Conservation (phyloP, 805 yeast species). For the Tetrapisispora nanseiensis region DNA sequence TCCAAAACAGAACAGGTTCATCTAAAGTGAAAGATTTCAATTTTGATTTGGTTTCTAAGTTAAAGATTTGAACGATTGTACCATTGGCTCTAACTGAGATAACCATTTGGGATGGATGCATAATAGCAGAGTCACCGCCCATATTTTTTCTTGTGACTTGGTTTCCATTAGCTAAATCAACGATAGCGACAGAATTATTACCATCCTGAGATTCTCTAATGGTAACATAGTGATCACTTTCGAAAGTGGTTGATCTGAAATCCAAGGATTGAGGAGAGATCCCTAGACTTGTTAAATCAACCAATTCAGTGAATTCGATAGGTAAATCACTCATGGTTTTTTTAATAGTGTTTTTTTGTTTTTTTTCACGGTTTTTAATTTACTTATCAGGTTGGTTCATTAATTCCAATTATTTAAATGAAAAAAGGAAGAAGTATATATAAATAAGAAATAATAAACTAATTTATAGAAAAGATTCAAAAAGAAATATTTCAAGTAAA, state of each 20-base stretch:
- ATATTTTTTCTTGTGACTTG: slow-evolving; percentile 80
- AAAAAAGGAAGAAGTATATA: background rate
- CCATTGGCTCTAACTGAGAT: slow-evolving; percentile 94
- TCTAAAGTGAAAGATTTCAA: slow-evolving; percentile 76
- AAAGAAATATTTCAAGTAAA: too few relatives aligned
- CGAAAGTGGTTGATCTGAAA: slow-evolving; percentile 88
- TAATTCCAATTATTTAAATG: too few relatives aligned
- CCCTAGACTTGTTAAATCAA: slow-evolving; percentile 79
- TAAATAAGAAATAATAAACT: background rate
- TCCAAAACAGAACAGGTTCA: slow-evolving; percentile 92
- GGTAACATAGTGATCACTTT: slow-evolving; percentile 85
- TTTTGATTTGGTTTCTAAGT: slow-evolving; percentile 77
- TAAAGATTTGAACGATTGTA: slow-evolving; percentile 89
- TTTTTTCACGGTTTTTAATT: background rate
- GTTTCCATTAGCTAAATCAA: slow-evolving; percentile 72
- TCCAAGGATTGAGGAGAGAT: slow-evolving; percentile 78
- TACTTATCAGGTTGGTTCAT: slow-evolving; percentile 1
- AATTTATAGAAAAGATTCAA: too few relatives aligned
- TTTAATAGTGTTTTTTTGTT: too few relatives aligned
- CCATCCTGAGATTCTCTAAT: slow-evolving; percentile 52
- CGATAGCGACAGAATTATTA: slow-evolving; percentile 87
- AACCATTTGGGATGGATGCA: slow-evolving; percentile 85
- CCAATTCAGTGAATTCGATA: slow-evolving; percentile 91
- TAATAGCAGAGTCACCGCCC: slow-evolving; percentile 95
- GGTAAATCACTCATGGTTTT: slow-evolving; percentile 80